phyloP scores from a whole-genome alignment of 75 land plant genomes.

The Pseudotsuga menziesii region DNA sequence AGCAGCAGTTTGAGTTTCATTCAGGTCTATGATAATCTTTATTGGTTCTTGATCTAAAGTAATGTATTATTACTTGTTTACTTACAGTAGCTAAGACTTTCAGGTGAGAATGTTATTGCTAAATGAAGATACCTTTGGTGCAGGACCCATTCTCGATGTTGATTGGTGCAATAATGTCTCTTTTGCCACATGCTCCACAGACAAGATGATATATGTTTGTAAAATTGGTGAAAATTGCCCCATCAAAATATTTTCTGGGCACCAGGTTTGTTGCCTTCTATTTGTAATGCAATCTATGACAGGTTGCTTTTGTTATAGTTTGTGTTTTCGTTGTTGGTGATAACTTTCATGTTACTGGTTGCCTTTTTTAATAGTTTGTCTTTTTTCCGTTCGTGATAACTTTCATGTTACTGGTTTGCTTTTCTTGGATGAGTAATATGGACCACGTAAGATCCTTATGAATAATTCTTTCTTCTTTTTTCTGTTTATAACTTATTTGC shows the following conservation, averaged over 20 bases:
- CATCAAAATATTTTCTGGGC: slow-evolving; percentile 80
- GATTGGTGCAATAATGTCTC: slow-evolving; percentile 93
- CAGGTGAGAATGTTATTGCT: too few relatives aligned
- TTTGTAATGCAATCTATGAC: background rate
- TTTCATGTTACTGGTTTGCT: background rate
- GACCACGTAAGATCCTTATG: background rate
- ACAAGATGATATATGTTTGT: slow-evolving; percentile 92
- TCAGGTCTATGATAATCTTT: slow-evolving; percentile 35
- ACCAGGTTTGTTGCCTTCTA: slow-evolving; percentile 51
- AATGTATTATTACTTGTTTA: too few relatives aligned
- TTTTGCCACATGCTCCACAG: slow-evolving; percentile 96
- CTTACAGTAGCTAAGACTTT: too few relatives aligned
- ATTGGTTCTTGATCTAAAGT: too few relatives aligned
- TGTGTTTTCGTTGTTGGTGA: background rate
- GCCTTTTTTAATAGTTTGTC: background rate
- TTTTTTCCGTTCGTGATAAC: background rate
- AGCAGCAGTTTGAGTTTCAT: slow-evolving; percentile 94
- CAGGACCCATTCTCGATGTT: slow-evolving; percentile 97
- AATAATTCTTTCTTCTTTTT: too few relatives aligned
- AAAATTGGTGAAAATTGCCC: slow-evolving; percentile 83
- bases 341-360: background rate
- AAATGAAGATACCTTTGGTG: background rate
- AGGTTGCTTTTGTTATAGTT: too few relatives aligned
- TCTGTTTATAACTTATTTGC: too few relatives aligned
- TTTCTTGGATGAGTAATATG: background rate